Base-by-base conservation (phyloP, 2,329 filamentous ascomycete genomes). In the Aspergillus puulaauensis region DNA sequence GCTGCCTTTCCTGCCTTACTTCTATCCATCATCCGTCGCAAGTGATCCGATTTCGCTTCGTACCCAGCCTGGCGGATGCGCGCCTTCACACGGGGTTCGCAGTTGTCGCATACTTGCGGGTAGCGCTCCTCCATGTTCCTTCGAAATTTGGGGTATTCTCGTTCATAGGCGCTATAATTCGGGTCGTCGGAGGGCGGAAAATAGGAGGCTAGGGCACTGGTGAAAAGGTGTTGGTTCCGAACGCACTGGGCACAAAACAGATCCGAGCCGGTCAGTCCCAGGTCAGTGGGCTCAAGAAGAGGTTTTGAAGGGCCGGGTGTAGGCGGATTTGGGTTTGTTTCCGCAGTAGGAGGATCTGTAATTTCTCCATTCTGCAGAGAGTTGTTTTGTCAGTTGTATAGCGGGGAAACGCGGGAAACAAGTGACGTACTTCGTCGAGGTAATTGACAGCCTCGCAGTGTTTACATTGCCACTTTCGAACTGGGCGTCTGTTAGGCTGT, bases 381-480 rank as follows among this genome's bases (percentile, higher is more conserved):
- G 23, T 62, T 66, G 65, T 63, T 58, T 66, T 45, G 45, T 59
- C 46, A 59, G 57, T 37, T 27, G 46, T 33, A 68, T 52, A 67
- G 62, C 9, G 50, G 21, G 54, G 53, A 33, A 44, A 48, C 57
- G 35, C 31, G 33, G 45, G 21, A 19, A 57, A n/a, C 31, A 50
- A 41, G 23, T 44, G 47, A 71, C 79, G 59, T 77, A 95, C 92
- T 79, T 93, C 83, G 72, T 99, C 95, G 33, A 97, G 80, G 77
- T 91, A 90, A 75, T 98, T 99, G 58, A 88, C 86, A 17, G 93
- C 90, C 67, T 95, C 90, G 79, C 95, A 99, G 60, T 83, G 79
- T 19, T 83, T 77, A 75, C 92, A 96, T 46, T 86, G 80, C 76
- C 93, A 96, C 68, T 86, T 82, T 71, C 80, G 82, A 56, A 85